These are phyloP conservation scores for Phytopythium aichiense DNA, from an alignment of 352 stramenopile genomes.

Conservation along the genomic window DNA sequence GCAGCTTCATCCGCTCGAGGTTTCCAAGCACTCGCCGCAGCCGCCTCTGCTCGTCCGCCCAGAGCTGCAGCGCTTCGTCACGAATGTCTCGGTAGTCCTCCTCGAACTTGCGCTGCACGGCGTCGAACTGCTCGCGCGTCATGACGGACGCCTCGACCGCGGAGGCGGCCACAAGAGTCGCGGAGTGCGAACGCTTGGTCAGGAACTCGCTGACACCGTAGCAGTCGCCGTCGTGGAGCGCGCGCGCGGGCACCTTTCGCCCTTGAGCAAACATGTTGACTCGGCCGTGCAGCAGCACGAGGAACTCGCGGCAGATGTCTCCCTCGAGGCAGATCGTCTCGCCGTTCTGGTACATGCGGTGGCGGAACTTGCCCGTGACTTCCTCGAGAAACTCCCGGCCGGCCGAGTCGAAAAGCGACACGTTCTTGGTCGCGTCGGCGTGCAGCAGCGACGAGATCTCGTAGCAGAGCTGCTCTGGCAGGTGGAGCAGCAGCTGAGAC, in stretches of 20 bases:
- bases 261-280: conserved; percentile 63
- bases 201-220: conserved; percentile 71
- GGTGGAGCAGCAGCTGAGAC: conserved; percentile 53
- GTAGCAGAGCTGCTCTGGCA: conserved; percentile 73
- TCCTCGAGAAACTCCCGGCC: conserved; percentile 73
- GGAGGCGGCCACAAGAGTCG: conserved; percentile 47
- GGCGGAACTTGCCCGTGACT: conserved; percentile 75
- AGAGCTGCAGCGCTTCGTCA: conserved; percentile 37
- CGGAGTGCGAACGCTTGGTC: conserved; percentile 31
- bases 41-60: conserved; percentile 29
- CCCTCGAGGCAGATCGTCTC: conserved; percentile 68
- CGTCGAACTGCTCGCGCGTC: conserved; percentile 70
- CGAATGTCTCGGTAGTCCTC: conserved; percentile 51
- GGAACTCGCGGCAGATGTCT: conserved; percentile 66
- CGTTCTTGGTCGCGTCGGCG: conserved; percentile 44
- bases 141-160: conserved; percentile 62
- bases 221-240: conserved; percentile 58
- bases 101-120: conserved; percentile 52
- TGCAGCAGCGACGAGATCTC: conserved; percentile 72
- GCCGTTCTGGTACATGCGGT: conserved; percentile 65
- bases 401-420: conserved; percentile 55
- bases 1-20: conserved; percentile 46
- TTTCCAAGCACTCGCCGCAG: conserved; percentile 38
- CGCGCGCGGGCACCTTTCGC: conserved; percentile 41
- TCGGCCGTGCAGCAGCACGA: conserved; percentile 54